Evolutionary conservation across 345 rosid species (phyloP), one percentile per base, ranked within the genome.

Genomic region (Pugionium cornutum): DNA sequence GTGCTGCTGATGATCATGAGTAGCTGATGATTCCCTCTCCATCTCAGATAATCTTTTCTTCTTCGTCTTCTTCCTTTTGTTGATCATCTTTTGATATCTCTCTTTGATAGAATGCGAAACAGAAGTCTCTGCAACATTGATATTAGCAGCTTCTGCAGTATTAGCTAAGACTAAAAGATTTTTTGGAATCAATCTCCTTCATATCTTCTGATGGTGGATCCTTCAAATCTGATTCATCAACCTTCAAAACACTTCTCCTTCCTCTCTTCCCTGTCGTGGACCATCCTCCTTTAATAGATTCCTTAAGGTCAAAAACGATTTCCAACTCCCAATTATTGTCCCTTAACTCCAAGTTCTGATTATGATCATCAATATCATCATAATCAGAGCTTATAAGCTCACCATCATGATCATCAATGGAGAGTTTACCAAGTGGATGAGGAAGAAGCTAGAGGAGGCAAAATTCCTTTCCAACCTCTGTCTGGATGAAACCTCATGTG

Each of bases 401-500:
- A 62, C 53, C 49, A 9, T 55, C 64, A 71, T 41, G 59, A 64
- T 59, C 58, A 64, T 73, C 79, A 52, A 45, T 33, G 43, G 75
- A 74, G 33, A 67, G 55, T 34, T 48, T 26, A 66, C 49, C 61
- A 41, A 39, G 49, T 28, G 51, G 52, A n/a, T 9, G 57, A 53
- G 57, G 18, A 18, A 18, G 18, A 18, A 18, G 18, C 18, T 18
- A 18, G 70, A 7, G 85, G 79, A 18, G 74, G 82, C 4, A 68
- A 72, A 37, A 78, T 56, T 4, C 89, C 89, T 63, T 78, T 78
- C 86, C 86, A 80, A 1, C 67, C 57, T 66, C 89, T 72, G 31
- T 82, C 80, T 2, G 86, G 84, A 66, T 84, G 89, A 54, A 67
- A 55, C 69, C 82, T 78, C 86, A 84, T 76, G 73, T 84, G 89